Conservation (phyloP, 179 eudicot genomes). For the Beta corolliflora region DNA sequence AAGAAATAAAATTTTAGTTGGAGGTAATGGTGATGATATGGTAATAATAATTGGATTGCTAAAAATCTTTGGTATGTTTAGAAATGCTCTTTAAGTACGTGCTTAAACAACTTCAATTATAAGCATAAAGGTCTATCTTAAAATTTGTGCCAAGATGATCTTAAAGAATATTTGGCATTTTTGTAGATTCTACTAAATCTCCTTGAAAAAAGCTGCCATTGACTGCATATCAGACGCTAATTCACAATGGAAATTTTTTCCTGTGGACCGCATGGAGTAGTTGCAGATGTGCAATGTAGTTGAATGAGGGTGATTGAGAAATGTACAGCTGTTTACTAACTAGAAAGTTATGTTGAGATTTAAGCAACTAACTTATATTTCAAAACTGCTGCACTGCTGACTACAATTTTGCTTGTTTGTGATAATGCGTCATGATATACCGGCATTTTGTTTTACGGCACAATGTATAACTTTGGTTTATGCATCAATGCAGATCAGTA, state of each 20-base stretch:
- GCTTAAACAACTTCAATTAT: background rate
- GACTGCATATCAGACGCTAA: background rate
- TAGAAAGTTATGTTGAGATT: background rate
- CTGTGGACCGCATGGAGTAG: conserved; percentile 25
- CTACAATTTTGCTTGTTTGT: background rate
- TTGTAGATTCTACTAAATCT: background rate
- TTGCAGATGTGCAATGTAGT: conserved; percentile 19
- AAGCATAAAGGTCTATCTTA: background rate
- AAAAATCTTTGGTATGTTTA: background rate
- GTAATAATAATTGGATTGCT: background rate
- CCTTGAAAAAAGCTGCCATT: background rate
- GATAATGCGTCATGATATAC: background rate
- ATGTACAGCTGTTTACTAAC: conserved; percentile 1
- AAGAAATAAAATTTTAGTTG: background rate
- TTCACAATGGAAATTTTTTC: conserved; percentile 5
- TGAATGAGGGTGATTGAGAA: conserved; percentile 30
- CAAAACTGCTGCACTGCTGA: conserved; percentile 2
- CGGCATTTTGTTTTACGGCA: background rate
- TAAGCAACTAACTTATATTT: conserved; percentile 12
- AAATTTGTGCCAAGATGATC: conserved; percentile 7
- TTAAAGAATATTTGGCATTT: background rate
- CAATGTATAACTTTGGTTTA: background rate
- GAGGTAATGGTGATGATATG: background rate
- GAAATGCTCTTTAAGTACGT: background rate
- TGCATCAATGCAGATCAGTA: conserved; percentile 27